Conservation (phyloP, 139 green algal species). For the Chlamydomonas asymmetrica region DNA sequence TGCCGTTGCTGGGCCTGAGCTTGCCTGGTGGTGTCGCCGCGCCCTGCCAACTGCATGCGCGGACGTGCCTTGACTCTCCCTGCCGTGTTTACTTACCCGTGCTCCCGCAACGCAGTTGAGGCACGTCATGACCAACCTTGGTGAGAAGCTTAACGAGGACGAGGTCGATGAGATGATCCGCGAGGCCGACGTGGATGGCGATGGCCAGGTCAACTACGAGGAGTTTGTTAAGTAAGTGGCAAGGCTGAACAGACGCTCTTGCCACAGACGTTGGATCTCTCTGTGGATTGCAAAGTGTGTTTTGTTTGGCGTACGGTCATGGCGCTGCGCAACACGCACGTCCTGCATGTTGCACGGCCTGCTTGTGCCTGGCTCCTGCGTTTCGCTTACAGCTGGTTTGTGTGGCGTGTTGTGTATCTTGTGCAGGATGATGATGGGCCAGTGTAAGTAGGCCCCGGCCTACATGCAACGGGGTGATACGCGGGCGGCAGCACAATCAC, state of each 20-base stretch:
- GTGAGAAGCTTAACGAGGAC: conserved; percentile 97
- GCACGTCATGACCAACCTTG: conserved; percentile 98
- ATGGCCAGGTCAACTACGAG: conserved; percentile 64
- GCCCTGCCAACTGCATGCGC: background rate
- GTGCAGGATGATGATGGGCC: too few species aligned
- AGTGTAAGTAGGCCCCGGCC: too few species aligned
- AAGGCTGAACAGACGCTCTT: background rate
- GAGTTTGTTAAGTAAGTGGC: background rate
- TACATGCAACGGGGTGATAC: too few species aligned
- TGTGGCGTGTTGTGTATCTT: too few species aligned
- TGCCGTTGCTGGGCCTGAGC: too few species aligned
- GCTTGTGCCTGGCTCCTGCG: background rate
- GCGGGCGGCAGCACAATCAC: too few species aligned
- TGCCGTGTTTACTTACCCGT: background rate
- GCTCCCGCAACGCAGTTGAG: conserved; percentile 89
- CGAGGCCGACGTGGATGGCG: conserved; percentile 92
- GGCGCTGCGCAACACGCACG: conserved; percentile 5
- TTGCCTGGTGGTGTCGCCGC: too few species aligned
- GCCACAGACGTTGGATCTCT: background rate
- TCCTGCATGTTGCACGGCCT: background rate
- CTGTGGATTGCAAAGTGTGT: conserved; percentile 7
- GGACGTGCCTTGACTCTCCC: background rate
- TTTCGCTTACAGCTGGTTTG: too few species aligned
- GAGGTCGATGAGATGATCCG: conserved; percentile 98
- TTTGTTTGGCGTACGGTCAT: too few species aligned